Evolutionary conservation across 1,284 basidiomycete species (phyloP).

Genomic region (Rhodotorula mucilaginosa): DNA sequence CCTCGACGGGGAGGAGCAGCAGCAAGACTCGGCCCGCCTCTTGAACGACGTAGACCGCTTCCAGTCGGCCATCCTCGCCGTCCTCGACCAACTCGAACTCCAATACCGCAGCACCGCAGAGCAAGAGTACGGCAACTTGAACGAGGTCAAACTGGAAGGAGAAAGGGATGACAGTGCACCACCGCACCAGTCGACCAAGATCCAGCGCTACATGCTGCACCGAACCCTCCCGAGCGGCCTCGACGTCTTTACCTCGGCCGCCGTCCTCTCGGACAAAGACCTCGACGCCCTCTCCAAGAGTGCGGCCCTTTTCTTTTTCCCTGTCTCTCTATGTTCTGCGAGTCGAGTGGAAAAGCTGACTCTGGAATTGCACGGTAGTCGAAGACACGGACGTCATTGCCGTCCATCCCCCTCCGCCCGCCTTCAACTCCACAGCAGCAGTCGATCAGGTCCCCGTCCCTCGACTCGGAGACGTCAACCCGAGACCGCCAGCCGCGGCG

Average conservation of each 20-base stretch:
- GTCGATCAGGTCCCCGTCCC: neutral
- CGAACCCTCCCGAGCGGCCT: constrained; percentile 29
- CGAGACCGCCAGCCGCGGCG: neutral
- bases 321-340: neutral
- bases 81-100: constrained; percentile 26
- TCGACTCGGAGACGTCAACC: neutral
- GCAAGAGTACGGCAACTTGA: too few relatives aligned
- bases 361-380: constrained; percentile 8
- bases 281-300: constrained; percentile 11
- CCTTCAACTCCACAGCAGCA: too few relatives aligned
- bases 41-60: constrained; percentile 30
- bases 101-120: neutral
- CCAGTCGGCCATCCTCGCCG: constrained; percentile 4
- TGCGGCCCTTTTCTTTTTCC: neutral
- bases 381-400: constrained; percentile 40
- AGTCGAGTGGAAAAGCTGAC: too few relatives aligned
- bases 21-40: constrained; percentile 9
- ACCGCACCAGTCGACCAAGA: constrained; percentile 1
- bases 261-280: constrained; percentile 26
- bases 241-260: constrained; percentile 41
- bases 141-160: neutral
- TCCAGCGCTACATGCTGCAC: constrained; percentile 40
- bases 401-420: constrained; percentile 13
- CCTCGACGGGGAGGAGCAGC: neutral
- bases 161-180: neutral